Base-by-base conservation (phyloP, 2,329 filamentous ascomycete genomes). In the Phialophora expanda region DNA sequence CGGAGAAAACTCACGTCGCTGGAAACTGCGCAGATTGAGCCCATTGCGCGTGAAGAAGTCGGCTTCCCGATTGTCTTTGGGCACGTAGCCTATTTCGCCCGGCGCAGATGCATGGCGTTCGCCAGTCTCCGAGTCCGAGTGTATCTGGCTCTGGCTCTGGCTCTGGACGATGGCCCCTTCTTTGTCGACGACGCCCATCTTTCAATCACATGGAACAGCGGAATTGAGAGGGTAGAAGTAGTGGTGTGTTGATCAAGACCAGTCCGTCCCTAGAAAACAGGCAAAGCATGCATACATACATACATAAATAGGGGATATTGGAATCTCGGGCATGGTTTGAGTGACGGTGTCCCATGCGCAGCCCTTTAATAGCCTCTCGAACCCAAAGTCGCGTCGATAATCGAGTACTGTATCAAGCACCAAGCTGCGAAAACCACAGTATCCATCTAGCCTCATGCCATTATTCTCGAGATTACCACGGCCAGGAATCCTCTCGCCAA, bases 1-100 rank as follows among this genome's bases (percentile, higher is more conserved):
- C n/a, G n/a, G n/a, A n/a, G n/a, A n/a, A n/a, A 24, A 58, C 68
- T 61, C 38, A 70, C 72, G 67, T 44, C 69, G 62, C 62, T 71
- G 62, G 69, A 74, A 74, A 58, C 70, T 72, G 22, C 59, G 62
- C 38, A 70, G 53, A 46, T 62, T 73, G 63, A 74, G 57, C 26
- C 73, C 73, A 71, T 69, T 70, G 48, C 73, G 71, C 38, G 73
- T 74, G 64, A 65, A 62, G 64, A 74, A 70, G 58, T 73, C 72
- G 20, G n/a, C 46, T 48, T 70, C 68, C 24, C 68, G 68, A 26
- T 59, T 56, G 48, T 55, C 51, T 14, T 57, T 32, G n/a, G 63
- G 71, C 67, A 20, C 61, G 26, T 38, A 24, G 53, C 54, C 61
- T 12, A 56, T 38, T 48, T 53, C 60, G 26, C 51, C 34, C 11